Percentiles rank a stretch among this genome's conserved stretches.
These are phyloP conservation scores for Sinapis alba DNA, from an alignment of 441 rosid species.

Conservation along the genomic window DNA sequence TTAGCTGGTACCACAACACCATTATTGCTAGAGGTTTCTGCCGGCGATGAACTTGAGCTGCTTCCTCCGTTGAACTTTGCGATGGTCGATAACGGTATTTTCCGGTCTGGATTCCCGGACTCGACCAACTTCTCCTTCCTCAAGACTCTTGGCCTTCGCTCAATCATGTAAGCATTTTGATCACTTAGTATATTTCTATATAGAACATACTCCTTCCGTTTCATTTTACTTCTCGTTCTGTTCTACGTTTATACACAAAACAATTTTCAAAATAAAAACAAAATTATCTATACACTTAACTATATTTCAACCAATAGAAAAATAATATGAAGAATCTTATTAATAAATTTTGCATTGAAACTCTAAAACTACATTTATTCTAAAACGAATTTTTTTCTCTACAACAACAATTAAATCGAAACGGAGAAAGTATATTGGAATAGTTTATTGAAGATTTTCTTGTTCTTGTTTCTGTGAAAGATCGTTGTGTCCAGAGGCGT, in stretches of 20 bases:
- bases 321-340: too few relatives aligned
- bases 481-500: conserved; percentile 67
- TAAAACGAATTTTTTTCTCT: too few relatives aligned
- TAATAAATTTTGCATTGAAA: too few relatives aligned
- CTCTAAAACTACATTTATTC: too few relatives aligned
- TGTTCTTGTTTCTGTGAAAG: conserved; percentile 33
- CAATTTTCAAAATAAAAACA: too few relatives aligned
- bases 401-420: too few relatives aligned
- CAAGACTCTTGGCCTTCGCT: conserved; percentile 68
- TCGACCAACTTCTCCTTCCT: conserved; percentile 69
- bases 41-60: conserved; percentile 51
- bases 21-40: conserved; percentile 36
- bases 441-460: conserved; percentile 16
- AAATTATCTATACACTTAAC: too few relatives aligned
- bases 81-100: conserved; percentile 73
- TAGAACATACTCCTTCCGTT: too few relatives aligned
- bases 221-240: too few relatives aligned
- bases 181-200: not conserved
- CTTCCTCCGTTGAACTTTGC: conserved; percentile 74
- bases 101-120: conserved; percentile 78
- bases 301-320: too few relatives aligned
- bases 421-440: not conserved
- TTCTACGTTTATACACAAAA: too few relatives aligned
- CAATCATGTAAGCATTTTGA: conserved; percentile 57
- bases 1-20: conserved; percentile 24